Evolutionary conservation across 192 early-diverging fungal genomes (phyloP), one percentile per base, ranked within the genome.

Genomic region (Entomortierella lignicola): DNA sequence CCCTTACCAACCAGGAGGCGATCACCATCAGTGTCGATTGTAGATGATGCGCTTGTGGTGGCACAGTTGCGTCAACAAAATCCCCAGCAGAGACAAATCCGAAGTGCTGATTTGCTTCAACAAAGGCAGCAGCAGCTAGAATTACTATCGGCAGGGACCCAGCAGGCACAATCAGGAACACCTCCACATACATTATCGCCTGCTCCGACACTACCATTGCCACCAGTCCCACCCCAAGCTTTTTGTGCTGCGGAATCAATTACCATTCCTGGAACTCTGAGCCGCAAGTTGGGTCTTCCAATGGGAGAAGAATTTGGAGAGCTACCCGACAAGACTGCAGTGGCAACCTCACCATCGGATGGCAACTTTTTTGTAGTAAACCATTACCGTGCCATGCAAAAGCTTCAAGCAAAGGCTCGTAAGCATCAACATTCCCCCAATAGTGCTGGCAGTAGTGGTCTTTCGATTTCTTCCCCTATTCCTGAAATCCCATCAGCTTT

Each of bases 341-440:
- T 63, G 37, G 43, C 72, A 39, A 65, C 58, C 12, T 51, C 66
- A 29, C 26, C 66, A 11, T 11, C 66, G 60, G 67, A 70, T 17
- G 68, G 75, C 15, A 65, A 65, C 15, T 65, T 70, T 50, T 79
- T 79, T 39, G 75, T 79, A 0, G 75, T 67, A 6, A 79, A 79
- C 34, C 75, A 79, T 65, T 63, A 79, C 21, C 29, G 75, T 17
- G 70, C 75, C 4, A 79, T 70, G 68, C 75, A 79, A 31, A 79
- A 69, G 62, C 43, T 79, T 0, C 61, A 79, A 8, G 72, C 30
- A 4, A 32, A 50, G 30, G 32, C 42, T 7, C 56, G 61, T 41
- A 72, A 72, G 50, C 25, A 10, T 7, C 44, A 55, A 26, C 64
- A n/a, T n/a, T n/a, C 72, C 15, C 27, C n/a, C 7, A 15, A 34